These are phyloP conservation scores for Ceratocystis cacaofunesta DNA, from an alignment of 2,329 filamentous ascomycete species.

Conservation along the genomic window DNA sequence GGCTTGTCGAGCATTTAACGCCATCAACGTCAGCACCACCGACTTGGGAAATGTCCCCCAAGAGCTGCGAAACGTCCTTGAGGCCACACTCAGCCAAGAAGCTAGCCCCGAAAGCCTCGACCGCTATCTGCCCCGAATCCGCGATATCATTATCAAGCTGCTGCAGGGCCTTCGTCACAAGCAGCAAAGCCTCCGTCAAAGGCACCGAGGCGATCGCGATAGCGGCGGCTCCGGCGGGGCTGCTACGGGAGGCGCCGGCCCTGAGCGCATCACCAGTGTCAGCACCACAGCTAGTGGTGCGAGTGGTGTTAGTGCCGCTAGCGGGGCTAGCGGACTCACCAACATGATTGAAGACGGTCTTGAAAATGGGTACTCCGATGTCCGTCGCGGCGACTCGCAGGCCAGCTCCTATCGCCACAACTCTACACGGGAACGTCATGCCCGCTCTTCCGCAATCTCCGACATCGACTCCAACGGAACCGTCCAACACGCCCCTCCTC, in stretches of 20 bases:
- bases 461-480: conserved; percentile 51
- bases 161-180: conserved; percentile 94
- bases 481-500: conserved; percentile 61
- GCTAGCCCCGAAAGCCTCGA: conserved; percentile 88
- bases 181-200: conserved; percentile 69
- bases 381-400: conserved; percentile 22
- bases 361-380: conserved; percentile 33
- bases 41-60: conserved; percentile 95
- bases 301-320: conserved; percentile 44
- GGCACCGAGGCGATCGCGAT: conserved; percentile 43
- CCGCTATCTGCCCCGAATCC: conserved; percentile 81
- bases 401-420: conserved; percentile 36
- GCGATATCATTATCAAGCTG: conserved; percentile 96
- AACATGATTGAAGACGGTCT: conserved; percentile 45
- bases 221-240: conserved; percentile 20
- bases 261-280: conserved; percentile 40
- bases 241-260: conserved; percentile 23
- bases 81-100: conserved; percentile 92
- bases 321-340: conserved; percentile 42
- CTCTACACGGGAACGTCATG: conserved; percentile 36
- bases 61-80: conserved; percentile 73
- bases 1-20: conserved; percentile 88
- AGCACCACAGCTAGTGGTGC: conserved; percentile 39
- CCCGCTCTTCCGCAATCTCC: conserved; percentile 21
- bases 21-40: conserved; percentile 88